Evolutionary conservation across 106 monocot species (phyloP).

Genomic region (Triglochin maritima): DNA sequence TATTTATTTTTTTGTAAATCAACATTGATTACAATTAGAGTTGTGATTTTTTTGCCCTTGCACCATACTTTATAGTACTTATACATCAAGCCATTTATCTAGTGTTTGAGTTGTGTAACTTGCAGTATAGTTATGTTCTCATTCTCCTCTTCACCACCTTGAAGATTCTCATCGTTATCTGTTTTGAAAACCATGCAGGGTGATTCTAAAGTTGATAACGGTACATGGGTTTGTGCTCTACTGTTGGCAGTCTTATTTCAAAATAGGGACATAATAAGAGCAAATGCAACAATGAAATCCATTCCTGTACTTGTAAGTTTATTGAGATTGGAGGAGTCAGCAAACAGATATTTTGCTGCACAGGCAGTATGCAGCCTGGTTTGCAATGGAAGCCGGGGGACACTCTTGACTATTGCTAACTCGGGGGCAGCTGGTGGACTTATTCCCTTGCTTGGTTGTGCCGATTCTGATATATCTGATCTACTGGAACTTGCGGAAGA

Average conservation of each 20-base stretch:
- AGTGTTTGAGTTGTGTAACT: background rate
- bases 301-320: slow-evolving; percentile 75
- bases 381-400: slow-evolving; percentile 86
- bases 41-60: too few relatives aligned
- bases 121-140: too few relatives aligned
- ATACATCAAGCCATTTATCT: background rate
- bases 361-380: slow-evolving; percentile 84
- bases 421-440: slow-evolving; percentile 75
- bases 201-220: slow-evolving; percentile 67
- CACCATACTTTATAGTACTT: too few relatives aligned
- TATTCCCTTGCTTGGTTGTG: slow-evolving; percentile 86
- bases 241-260: slow-evolving; percentile 73
- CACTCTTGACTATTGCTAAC: slow-evolving; percentile 81
- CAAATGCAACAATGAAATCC: slow-evolving; percentile 48
- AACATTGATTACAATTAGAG: too few relatives aligned
- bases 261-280: slow-evolving; percentile 69
- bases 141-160: background rate
- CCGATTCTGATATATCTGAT: slow-evolving; percentile 69
- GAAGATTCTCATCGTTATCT: background rate
- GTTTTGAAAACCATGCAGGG: slow-evolving; percentile 31
- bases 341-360: slow-evolving; percentile 89
- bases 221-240: slow-evolving; percentile 77
- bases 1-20: too few relatives aligned
- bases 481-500: slow-evolving; percentile 77
- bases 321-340: slow-evolving; percentile 67